Conservation (phyloP, 2,329 filamentous ascomycete genomes). For the Trichophyton rubrum region DNA sequence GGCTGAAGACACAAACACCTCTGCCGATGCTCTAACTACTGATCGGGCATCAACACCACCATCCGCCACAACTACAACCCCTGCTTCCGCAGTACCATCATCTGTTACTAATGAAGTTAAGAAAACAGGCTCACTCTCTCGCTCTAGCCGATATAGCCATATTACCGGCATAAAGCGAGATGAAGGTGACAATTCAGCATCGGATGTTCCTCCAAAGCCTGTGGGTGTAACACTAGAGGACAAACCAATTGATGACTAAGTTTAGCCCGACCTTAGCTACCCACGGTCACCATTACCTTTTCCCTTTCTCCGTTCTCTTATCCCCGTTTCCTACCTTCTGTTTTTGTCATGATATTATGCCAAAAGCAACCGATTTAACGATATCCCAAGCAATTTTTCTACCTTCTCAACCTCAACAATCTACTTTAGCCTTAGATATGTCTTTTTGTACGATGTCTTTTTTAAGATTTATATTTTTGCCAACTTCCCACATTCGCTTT, state of each 20-base stretch:
- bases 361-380: slow-evolving; percentile 2
- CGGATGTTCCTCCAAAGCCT: slow-evolving; percentile 15
- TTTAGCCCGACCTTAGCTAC: neutral
- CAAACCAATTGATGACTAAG: slow-evolving; percentile 63
- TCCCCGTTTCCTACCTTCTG: neutral
- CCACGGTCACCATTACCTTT: neutral
- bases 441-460: neutral
- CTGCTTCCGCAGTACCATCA: slow-evolving; percentile 17
- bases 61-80: neutral
- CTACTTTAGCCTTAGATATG: neutral
- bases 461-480: neutral
- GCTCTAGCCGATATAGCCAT: slow-evolving; percentile 40
- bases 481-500: no score
- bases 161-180: slow-evolving; percentile 40
- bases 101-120: slow-evolving; percentile 31
- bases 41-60: slow-evolving; percentile 23
- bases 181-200: slow-evolving; percentile 30
- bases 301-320: neutral
- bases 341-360: slow-evolving; percentile 5
- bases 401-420: no score
- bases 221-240: slow-evolving; percentile 57
- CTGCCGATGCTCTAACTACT: slow-evolving; percentile 17
- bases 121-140: slow-evolving; percentile 53
- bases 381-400: slow-evolving; percentile 1
- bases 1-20: slow-evolving; percentile 15